Evolutionary conservation across 1,284 basidiomycete genomes (phyloP).

Genomic region (Exsudoporus floridanus): DNA sequence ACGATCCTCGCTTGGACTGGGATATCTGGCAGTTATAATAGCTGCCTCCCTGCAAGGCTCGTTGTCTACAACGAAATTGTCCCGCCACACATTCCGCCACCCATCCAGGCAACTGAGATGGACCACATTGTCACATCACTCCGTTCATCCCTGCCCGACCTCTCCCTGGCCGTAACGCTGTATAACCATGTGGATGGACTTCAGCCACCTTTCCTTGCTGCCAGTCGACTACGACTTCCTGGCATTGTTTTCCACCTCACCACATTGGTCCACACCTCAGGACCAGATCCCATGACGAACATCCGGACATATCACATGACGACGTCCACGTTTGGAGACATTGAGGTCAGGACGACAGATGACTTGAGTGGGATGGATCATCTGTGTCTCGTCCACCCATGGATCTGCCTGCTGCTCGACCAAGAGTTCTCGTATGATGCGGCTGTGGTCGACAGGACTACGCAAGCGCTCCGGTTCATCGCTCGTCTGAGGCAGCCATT

Average conservation of each 20-base stretch:
- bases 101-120: not conserved
- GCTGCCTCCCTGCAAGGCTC: constrained; percentile 10
- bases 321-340: not conserved
- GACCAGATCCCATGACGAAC: not conserved
- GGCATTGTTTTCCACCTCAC: constrained; percentile 7
- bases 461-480: not conserved
- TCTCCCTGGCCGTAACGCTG: not conserved
- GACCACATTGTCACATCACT: not conserved
- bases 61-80: constrained; percentile 9
- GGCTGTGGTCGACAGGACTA: not conserved
- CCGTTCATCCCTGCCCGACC: not conserved
- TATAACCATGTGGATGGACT: not conserved
- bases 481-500: not conserved
- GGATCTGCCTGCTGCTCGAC: constrained; percentile 7
- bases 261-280: not conserved
- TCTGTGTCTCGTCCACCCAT: constrained; percentile 10
- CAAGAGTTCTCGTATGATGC: constrained; percentile 1
- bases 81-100: constrained; percentile 3
- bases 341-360: constrained; percentile 7
- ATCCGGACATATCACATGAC: not conserved
- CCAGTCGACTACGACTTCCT: constrained; percentile 5
- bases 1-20: not conserved
- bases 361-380: not conserved
- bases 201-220: not conserved
- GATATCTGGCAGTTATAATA: not conserved